Evolutionary conservation across 495 filamentous ascomycete genomes (phyloP), one percentile per base, ranked within the genome.

Genomic region (Penicillium longicatenatum): DNA sequence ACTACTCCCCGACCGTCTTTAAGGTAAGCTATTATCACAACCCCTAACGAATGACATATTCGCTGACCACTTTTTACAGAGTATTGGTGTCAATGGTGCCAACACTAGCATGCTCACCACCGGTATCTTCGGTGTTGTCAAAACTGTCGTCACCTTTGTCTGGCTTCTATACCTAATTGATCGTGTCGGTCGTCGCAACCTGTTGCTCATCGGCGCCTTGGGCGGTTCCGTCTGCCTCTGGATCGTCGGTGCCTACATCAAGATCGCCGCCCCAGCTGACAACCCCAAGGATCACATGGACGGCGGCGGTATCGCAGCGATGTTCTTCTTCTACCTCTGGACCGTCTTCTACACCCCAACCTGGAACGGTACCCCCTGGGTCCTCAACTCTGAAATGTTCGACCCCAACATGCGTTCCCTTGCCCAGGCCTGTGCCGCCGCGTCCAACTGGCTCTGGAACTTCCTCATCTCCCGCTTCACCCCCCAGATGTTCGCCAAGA

Each of bases 271-370:
- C 53, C 78, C 69, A 1, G 51, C 61, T 10, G 59, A 74, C 0
- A 73, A 79, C 56, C 63, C 62, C 16, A 77, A 59, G 19, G 57
- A 55, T 6, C 50, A 66, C 5, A 70, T 89, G 52, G 72, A 74
- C 6, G 69, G 80, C 8, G 86, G 80, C 43, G 87, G 86, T 43
- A 86, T 88, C 51, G 83, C 83, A 0, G 88, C 88, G 35, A 83
- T 91, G 45, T 88, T 89, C 76, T 89, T 91, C 79, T 90, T 90
- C 74, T 91, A 90, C 64, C 79, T 91, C 16, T 90, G 87, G 86
- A 90, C 88, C 4, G 83, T 84, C 8, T 90, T 88, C 72, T 91
- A 91, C 65, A 89, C 88, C 6, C 84, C 88, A 0, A 84, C 84
- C 4, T 91, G 88, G 87, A 90, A 91, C 67, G 87, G 86, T 14